Conservation (phyloP, 805 yeast species). For the Scheffersomyces lignosus region DNA sequence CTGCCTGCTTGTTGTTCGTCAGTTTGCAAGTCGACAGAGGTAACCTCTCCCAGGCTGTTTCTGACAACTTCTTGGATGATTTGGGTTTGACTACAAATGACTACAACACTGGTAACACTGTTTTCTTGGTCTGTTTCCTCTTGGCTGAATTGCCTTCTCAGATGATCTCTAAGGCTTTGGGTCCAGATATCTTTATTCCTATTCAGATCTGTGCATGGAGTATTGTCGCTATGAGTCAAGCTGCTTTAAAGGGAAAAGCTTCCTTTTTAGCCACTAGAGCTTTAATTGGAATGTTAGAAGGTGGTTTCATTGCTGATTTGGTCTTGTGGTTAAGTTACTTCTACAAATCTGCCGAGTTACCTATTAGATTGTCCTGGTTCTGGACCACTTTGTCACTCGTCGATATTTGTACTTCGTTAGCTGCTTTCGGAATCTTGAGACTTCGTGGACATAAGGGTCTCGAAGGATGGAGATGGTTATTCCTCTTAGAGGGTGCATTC, state of each 20-base stretch:
- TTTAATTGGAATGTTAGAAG: conserved; percentile 16
- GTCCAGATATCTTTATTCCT: conserved; percentile 19
- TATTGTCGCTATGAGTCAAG: conserved; percentile 17
- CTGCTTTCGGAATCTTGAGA: conserved; percentile 20
- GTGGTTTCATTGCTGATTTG: conserved; percentile 12
- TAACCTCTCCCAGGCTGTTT: conserved; percentile 21
- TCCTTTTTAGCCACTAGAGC: conserved; percentile 16
- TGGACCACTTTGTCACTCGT: conserved; percentile 28
- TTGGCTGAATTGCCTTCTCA: conserved; percentile 32
- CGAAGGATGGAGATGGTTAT: conserved; percentile 22
- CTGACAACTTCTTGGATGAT: conserved; percentile 21
- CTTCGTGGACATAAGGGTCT: conserved; percentile 6
- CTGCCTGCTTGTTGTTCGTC: conserved; percentile 21
- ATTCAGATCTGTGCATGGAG: conserved; percentile 18
- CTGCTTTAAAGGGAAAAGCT: conserved; percentile 11
- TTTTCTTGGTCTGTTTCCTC: conserved; percentile 41
- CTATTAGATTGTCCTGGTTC: conserved; percentile 18
- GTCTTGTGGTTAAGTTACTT: conserved; percentile 4
- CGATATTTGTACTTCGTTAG: conserved; percentile 18
- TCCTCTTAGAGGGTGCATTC: conserved; percentile 13
- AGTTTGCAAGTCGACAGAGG: conserved; percentile 25
- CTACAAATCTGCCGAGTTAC: not conserved
- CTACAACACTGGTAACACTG: conserved; percentile 41
- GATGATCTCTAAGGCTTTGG: conserved; percentile 13
- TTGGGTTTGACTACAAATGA: conserved; percentile 35